Evolutionary conservation across 306 rosid genomes (phyloP).

Genomic region (Ceratonia siliqua): DNA sequence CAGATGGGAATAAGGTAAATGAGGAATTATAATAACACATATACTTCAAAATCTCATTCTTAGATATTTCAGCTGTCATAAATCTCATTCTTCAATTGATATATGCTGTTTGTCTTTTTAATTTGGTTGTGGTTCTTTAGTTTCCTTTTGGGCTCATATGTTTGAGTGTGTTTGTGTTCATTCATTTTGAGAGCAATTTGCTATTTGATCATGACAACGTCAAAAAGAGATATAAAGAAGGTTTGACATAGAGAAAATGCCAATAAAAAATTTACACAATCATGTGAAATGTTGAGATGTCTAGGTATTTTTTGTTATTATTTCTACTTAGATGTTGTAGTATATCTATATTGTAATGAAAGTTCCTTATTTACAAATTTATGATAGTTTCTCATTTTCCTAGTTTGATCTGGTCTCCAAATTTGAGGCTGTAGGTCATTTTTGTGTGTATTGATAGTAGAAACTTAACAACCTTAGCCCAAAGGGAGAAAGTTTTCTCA

Average conservation of each 20-base stretch:
- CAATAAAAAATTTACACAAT: neutral
- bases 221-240: neutral
- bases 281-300: neutral
- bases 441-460: neutral
- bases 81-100: neutral
- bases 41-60: neutral
- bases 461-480: neutral
- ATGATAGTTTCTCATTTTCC: neutral
- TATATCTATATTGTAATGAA: neutral
- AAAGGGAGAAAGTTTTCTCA: neutral
- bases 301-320: neutral
- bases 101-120: neutral
- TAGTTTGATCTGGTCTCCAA: neutral
- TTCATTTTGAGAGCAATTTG: neutral
- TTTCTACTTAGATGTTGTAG: too few relatives aligned
- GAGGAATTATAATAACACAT: neutral
- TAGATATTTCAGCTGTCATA: neutral
- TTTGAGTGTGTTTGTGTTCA: neutral
- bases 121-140: neutral
- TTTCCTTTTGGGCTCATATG: neutral
- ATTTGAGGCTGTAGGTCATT: neutral
- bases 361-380: neutral
- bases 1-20: conserved; percentile 59
- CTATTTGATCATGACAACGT: neutral
- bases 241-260: neutral